Conservation (phyloP, 2,329 filamentous ascomycete species). For the Pyrenophora graminea region DNA sequence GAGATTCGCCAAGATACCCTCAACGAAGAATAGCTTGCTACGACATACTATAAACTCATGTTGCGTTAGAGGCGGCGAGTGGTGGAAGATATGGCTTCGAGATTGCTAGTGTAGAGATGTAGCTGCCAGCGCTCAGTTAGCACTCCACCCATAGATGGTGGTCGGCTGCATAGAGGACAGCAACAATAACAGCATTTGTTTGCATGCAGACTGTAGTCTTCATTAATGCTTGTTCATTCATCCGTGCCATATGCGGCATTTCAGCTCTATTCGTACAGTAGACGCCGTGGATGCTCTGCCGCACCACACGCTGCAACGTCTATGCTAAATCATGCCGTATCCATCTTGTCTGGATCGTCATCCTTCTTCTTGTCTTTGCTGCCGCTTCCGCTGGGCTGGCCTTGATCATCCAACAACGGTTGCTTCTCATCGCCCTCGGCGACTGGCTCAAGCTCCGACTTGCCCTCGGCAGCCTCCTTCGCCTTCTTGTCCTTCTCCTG, state of each 20-base stretch:
- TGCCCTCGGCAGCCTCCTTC: conserved; percentile 71
- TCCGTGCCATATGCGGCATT: conserved; percentile 19
- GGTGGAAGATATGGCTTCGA: too few relatives aligned
- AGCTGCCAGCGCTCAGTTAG: too few relatives aligned
- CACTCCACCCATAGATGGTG: background rate
- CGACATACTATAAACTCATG: too few relatives aligned
- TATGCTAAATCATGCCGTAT: conserved; percentile 68
- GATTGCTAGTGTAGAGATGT: too few relatives aligned
- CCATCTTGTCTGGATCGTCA: conserved; percentile 79
- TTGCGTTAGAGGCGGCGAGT: too few relatives aligned
- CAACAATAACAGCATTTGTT: background rate
- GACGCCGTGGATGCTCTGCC: conserved; percentile 39
- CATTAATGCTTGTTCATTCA: conserved; percentile 22
- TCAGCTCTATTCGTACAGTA: conserved; percentile 29
- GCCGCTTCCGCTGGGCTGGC: conserved; percentile 66
- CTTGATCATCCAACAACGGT: conserved; percentile 66
- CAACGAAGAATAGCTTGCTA: too few relatives aligned
- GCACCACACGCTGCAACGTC: conserved; percentile 7
- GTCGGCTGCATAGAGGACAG: background rate
- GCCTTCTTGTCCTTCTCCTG: conserved; percentile 83
- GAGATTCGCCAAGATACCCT: too few relatives aligned
- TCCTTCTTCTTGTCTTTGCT: conserved; percentile 55
- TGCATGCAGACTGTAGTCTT: conserved; percentile 9
- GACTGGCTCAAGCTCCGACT: conserved; percentile 78
- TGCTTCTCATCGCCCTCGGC: conserved; percentile 68